Conservation (phyloP, 148 eudicot genomes). For the Heliamphora exappendiculata region DNA sequence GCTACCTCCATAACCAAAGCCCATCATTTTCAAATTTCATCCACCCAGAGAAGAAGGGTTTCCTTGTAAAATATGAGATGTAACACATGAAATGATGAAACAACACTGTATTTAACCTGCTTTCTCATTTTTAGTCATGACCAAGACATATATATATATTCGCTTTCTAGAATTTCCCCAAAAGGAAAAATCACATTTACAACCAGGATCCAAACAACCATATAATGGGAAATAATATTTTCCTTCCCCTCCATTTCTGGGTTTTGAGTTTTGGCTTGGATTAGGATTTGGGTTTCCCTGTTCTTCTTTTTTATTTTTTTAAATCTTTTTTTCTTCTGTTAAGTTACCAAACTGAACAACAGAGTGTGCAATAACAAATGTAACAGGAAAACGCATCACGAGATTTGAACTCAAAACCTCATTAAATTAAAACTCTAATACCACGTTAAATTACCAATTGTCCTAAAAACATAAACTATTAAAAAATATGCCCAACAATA, state of each 20-base stretch:
- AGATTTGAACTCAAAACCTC: too few relatives aligned
- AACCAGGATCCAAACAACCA: neutral
- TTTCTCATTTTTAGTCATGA: neutral
- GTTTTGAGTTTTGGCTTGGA: neutral
- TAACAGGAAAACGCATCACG: too few relatives aligned
- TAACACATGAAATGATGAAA: neutral
- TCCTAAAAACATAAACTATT: too few relatives aligned
- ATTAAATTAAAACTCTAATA: too few relatives aligned
- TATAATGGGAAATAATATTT: neutral
- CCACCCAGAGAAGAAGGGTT: neutral
- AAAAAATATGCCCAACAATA: too few relatives aligned
- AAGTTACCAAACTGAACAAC: too few relatives aligned
- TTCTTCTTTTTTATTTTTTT: too few relatives aligned
- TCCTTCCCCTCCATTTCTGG: neutral
- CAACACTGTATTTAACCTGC: neutral
- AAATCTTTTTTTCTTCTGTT: too few relatives aligned
- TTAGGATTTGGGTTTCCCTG: neutral
- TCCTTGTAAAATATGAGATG: neutral
- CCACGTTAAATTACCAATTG: too few relatives aligned
- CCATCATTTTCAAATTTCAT: conserved; percentile 9
- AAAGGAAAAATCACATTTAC: neutral
- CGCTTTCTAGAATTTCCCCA: neutral
- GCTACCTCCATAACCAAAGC: conserved; percentile 9
- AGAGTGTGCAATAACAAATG: too few relatives aligned
- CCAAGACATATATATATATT: neutral